Base-by-base conservation (phyloP, 768 basidiomycete genomes). In the Suillus decipiens region DNA sequence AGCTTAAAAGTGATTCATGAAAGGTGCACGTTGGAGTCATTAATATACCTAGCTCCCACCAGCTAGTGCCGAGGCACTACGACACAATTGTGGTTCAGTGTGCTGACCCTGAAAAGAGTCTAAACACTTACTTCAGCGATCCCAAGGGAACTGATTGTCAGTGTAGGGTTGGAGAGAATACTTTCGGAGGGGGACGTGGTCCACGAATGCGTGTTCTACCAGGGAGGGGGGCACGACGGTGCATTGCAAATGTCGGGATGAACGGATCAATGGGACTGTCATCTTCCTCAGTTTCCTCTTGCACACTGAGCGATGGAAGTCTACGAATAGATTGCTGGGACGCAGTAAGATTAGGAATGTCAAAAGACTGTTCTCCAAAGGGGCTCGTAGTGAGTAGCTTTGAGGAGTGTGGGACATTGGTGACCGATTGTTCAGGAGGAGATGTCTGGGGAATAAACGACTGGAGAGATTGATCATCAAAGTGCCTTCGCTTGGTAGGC, bases 121-220 rank as follows among this genome's bases (percentile, higher is more conserved):
- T 24, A 8, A 37, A 24, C 22, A 10, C 55, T 17, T 10, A 56
- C 54, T 34, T 56, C 15, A 39, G 22, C 2, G 9, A 39, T 24
- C 15, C 36, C 54, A 57, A 56, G 17, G 10, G 55, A 24, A 28
- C 24, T 17, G 5, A 54, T 43, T 5, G 45, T 56, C 15, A 41
- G 36, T 53, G 37, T 56, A 10, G 37, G 19, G 24, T 39, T 57
- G 6, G 56, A 22, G 37, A 61, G 2, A 60, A 43, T 12, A 45
- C 50, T 37, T 56, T 65, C 5, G 57, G 61, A n/a, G 41, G 63
- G 24, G 66, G 63, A 36, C 62, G 59, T 22, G 62, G 68, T 34
- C 65, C 61, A 11, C 59, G 50, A 22, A 67, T 60, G 36, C 59
- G 59, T 9, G 19, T 61, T 24, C 55, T 14, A 3, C 53, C 47